phyloP scores from a whole-genome alignment of 192 early-diverging fungal genomes.

The Backusella liffmaniae region DNA sequence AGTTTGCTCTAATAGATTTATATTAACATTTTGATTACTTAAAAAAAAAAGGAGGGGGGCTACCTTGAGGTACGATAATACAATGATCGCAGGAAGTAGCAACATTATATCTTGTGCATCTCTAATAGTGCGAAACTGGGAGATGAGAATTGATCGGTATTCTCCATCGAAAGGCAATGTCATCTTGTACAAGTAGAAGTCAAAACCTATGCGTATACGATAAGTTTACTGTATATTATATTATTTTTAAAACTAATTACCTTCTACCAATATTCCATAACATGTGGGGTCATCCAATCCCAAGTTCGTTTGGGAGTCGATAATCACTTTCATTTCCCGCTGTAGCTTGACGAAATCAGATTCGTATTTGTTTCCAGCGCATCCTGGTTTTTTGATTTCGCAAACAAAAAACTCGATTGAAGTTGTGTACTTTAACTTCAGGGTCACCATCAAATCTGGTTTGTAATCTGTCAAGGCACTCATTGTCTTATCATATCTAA shows the following conservation, averaged over 20 bases:
- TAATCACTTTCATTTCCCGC: not conserved
- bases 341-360: not conserved
- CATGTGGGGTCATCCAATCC: not conserved
- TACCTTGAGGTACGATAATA: not conserved
- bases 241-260: too few species aligned
- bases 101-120: not conserved
- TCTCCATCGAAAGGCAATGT: not conserved
- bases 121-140: not conserved
- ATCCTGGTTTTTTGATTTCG: not conserved
- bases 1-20: not conserved
- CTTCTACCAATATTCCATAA: not conserved
- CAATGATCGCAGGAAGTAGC: not conserved
- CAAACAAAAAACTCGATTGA: not conserved
- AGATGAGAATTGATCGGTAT: not conserved
- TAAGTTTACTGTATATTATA: too few species aligned
- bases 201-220: not conserved
- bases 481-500: not conserved
- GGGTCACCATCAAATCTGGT: not conserved
- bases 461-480: not conserved
- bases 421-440: not conserved
- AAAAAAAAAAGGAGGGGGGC: not conserved
- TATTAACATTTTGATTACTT: not conserved
- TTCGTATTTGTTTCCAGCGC: not conserved
- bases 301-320: not conserved
- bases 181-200: not conserved